These are phyloP conservation scores for Proliferodiscus dingleyae DNA, from an alignment of 2,329 filamentous ascomycete species.

Conservation along the genomic window DNA sequence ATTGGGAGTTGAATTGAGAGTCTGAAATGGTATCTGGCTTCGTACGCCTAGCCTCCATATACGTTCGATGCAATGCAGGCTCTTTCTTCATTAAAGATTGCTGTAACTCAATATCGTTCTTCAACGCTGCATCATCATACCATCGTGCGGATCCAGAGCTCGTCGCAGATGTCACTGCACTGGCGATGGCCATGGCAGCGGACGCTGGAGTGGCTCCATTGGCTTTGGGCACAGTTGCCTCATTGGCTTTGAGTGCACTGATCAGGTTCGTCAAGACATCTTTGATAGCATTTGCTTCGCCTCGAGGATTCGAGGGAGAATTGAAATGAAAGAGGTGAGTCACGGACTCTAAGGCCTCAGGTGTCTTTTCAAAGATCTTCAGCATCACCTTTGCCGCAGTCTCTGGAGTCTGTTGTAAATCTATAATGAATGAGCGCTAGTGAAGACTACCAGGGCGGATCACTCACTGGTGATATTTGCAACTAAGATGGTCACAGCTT, in stretches of 20 bases:
- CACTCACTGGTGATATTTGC: constrained; percentile 74
- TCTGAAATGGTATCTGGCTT: constrained; percentile 81
- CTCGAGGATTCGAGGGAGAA: constrained; percentile 65
- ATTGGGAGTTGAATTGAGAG: constrained; percentile 80
- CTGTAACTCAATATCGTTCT: constrained; percentile 75
- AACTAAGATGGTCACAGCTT: constrained; percentile 65
- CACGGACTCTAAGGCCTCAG: constrained; percentile 53
- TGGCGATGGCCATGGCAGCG: constrained; percentile 73
- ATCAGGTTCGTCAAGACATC: constrained; percentile 76
- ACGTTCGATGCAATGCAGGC: constrained; percentile 70
- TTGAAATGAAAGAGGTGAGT: constrained; percentile 89
- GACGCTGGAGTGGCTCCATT: constrained; percentile 45
- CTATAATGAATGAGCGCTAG: constrained; percentile 40
- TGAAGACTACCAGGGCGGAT: constrained; percentile 6
- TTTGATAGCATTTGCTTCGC: constrained; percentile 81
- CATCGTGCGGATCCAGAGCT: constrained; percentile 50
- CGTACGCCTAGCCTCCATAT: constrained; percentile 75
- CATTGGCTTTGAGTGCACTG: constrained; percentile 44
- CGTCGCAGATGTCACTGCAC: constrained; percentile 52
- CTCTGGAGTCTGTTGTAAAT: constrained; percentile 92
- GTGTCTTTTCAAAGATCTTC: constrained; percentile 76
- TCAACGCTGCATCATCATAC: constrained; percentile 78
- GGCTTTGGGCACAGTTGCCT: constrained; percentile 28
- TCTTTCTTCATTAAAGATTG: constrained; percentile 84
- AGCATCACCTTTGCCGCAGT: constrained; percentile 87